Evolutionary conservation across 805 yeast species (phyloP).

Genomic region (Saturnispora mendoncae): DNA sequence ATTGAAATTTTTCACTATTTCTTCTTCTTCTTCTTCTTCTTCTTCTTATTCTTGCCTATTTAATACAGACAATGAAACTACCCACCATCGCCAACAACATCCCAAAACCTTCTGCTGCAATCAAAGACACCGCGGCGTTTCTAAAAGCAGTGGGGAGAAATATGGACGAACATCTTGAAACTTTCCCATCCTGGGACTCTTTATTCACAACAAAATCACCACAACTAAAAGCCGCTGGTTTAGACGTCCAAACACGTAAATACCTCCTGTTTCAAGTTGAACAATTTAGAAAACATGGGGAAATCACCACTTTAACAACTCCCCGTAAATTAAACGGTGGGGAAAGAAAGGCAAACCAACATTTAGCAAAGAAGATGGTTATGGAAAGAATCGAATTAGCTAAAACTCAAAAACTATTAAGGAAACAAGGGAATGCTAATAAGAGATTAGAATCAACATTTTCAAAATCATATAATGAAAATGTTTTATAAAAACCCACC

Average conservation of each 20-base stretch:
- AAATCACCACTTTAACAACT: conserved; percentile 25
- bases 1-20: too few relatives aligned
- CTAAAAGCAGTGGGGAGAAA: conserved; percentile 73
- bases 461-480: conserved; percentile 20
- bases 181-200: conserved; percentile 65
- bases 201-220: conserved; percentile 49
- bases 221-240: conserved; percentile 64
- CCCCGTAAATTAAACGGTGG: conserved; percentile 68
- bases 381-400: conserved; percentile 39
- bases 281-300: conserved; percentile 44
- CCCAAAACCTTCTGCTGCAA: conserved; percentile 40
- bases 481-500: background rate
- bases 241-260: conserved; percentile 62
- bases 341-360: conserved; percentile 68
- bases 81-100: background rate
- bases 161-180: conserved; percentile 54
- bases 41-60: too few relatives aligned
- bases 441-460: conserved; percentile 15
- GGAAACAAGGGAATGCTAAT: conserved; percentile 16
- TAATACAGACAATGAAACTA: too few relatives aligned
- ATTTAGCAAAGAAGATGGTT: conserved; percentile 50
- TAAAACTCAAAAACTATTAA: conserved; percentile 24
- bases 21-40: too few relatives aligned
- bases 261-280: conserved; percentile 70
- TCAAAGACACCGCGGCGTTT: conserved; percentile 68